phyloP scores from a whole-genome alignment of 148 eudicot genomes.

The Chenopodium suecicum region DNA sequence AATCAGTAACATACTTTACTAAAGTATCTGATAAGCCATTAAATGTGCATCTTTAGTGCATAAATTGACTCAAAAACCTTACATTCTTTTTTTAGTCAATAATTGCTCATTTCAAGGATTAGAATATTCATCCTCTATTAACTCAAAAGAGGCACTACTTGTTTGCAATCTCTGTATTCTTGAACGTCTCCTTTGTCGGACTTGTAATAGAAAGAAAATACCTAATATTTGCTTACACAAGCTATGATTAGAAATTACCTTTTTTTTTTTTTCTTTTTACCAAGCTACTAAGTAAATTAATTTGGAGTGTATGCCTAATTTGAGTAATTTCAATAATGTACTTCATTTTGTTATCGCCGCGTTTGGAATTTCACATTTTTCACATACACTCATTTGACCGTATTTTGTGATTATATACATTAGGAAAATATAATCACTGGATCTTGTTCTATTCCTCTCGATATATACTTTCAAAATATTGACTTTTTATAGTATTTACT shows the following conservation, averaged over 20 bases:
- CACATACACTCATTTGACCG: no score
- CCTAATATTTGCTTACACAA: not conserved
- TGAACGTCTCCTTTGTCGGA: not conserved
- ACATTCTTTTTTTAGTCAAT: not conserved
- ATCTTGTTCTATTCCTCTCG: no score
- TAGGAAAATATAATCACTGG: no score
- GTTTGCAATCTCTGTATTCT: not conserved
- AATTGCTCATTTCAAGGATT: not conserved
- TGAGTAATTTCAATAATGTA: no score
- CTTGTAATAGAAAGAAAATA: not conserved
- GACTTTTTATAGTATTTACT: no score
- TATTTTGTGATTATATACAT: no score
- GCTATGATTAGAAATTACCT: not conserved
- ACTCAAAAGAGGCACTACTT: not conserved
- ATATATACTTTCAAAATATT: no score
- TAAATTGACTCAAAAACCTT: not conserved
- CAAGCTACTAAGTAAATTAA: not conserved
- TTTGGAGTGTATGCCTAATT: not conserved
- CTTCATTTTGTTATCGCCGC: not conserved
- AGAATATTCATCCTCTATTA: not conserved
- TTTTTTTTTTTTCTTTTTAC: not conserved
- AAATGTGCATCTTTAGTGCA: not conserved
- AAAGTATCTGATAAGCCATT: not conserved
- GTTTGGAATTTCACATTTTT: not conserved
- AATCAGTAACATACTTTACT: not conserved